Evolutionary conservation across 176 grass and related monocot genomes (phyloP), one percentile per base, ranked within the genome.

Genomic region (Typha latifolia): DNA sequence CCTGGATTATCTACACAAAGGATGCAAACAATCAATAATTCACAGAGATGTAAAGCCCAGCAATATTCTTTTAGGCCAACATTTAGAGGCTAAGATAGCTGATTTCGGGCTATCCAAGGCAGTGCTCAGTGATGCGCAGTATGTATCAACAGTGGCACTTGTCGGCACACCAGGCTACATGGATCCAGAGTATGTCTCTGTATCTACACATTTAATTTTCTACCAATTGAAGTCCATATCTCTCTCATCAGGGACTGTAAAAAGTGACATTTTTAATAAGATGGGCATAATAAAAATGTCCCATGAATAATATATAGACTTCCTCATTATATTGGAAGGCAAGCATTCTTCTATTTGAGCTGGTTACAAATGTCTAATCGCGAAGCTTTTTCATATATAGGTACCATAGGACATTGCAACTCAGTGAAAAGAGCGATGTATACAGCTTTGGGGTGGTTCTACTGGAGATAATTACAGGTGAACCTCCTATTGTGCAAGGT

Each of bases 381-480:
- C 4, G 7, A 37, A 6, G 4, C 7, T 37, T 4, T 37, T 18
- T 55, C n/a, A 55, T 18, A 19, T 71, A 31, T 27, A 91, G 83
- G 77, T 86, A 84, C 31, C 66, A 91, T 27, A 66, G 23, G 13
- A 67, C 77, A 63, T 72, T 49, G 63, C 82, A 89, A 23, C 66
- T 79, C 1, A 89, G 78, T 3, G 74, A 81, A 48, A 91, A 84
- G 61, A 91, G 84, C 32, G 88, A 86, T 4, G 74, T 86, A 2
- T 86, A 65, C n/a, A 84, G 88, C 56, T 91, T 83, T 12, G 84
- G 84, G 3, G 71, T 91, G 12, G 80, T 91, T 3, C 70, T 86
- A 11, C 31, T 91, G 14, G 83, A 91, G 66, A 19, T 81, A 6
- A 69, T 91, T 14, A 91, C 80, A 0, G 83, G 87, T 13, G 66